Conservation (phyloP, 139 green algal genomes). For the Chlamydomonas sphaeroides region DNA sequence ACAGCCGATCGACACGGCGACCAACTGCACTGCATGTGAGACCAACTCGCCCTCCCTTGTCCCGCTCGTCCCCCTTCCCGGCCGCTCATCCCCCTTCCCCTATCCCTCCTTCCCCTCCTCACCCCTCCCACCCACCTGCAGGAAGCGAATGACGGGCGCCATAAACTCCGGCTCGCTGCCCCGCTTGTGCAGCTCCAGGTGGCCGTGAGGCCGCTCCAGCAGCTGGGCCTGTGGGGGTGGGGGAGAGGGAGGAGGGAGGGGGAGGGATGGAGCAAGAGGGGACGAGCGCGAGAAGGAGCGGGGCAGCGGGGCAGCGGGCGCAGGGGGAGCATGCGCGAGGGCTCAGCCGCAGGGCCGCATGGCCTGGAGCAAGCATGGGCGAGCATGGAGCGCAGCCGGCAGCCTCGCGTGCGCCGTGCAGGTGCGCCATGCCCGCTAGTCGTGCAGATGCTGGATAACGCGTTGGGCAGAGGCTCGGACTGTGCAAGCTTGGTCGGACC, state of each 20-base stretch:
- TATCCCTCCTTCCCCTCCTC: background rate
- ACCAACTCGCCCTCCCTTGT: too few relatives aligned
- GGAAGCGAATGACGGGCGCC: constrained; percentile 23
- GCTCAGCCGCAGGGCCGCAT: background rate
- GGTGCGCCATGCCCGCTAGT: too few relatives aligned
- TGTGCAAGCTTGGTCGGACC: too few relatives aligned
- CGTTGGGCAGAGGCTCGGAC: too few relatives aligned
- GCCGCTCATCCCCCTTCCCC: too few relatives aligned
- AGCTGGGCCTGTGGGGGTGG: background rate
- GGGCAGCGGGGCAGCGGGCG: background rate
- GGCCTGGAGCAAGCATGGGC: background rate
- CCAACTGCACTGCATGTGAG: background rate
- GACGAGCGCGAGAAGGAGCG: too few relatives aligned
- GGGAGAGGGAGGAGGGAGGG: background rate
- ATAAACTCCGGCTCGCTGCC: constrained; percentile 15
- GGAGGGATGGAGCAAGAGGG: background rate
- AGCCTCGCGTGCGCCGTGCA: too few relatives aligned
- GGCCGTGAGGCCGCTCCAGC: constrained; percentile 18
- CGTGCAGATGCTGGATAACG: too few relatives aligned
- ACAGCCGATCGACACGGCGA: background rate
- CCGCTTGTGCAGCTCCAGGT: constrained; percentile 39
- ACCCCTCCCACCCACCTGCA: constrained; percentile 3
- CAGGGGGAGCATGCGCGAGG: too few relatives aligned
- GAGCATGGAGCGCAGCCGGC: too few relatives aligned
- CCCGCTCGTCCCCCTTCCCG: too few relatives aligned